Base-by-base conservation (phyloP, 2,329 filamentous ascomycete genomes). In the Microthyrium microscopicum region DNA sequence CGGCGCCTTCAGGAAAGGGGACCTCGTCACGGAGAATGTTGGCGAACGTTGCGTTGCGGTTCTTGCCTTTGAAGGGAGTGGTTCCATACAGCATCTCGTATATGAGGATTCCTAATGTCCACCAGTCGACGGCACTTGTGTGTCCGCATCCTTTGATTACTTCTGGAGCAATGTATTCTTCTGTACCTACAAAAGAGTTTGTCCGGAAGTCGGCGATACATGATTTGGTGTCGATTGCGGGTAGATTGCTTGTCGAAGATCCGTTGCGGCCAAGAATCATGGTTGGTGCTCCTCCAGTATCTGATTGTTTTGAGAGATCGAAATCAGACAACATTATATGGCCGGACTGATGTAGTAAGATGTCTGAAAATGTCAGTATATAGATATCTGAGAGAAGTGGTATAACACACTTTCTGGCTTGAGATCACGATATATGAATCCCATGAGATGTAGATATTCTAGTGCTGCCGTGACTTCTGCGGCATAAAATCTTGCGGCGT, bases 301-400 rank as follows among this genome's bases (percentile, higher is more conserved):
- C 89, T 5, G 89, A 98, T 58, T 98, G 89, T 58, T 98, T 98
- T 7, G 85, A 94, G 40, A 98, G 61, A 57, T 98, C 89, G 57
- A 98, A 98, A 60, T 98, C 89, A 40, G 89, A 95, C 53, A 98
- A 70, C 89, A 98, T 98, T 47, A 98, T 98, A 56, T 98, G 89
- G 12, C 89, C 89, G n/a, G 89, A 95, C 56, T 98, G 89, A 54
- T 98, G 89, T 16, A 98, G 73, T 11, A 98, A 67, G 43, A 98
- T 98, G 48, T 98, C 85, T 94, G 44, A 5, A 4, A 17, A 17
- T 44, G 66, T 48, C 25, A 21, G 20, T 15, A 29, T 26, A 26
- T 5, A 20, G 2, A 3, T 12, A 26, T 26, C 5, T 7, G 5
- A 11, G n/a, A 4, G 7, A 29, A 37, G 40, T 18, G 11, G 20